Conservation (phyloP, 2,329 filamentous ascomycete genomes). For the Cladorrhinum sp. region DNA sequence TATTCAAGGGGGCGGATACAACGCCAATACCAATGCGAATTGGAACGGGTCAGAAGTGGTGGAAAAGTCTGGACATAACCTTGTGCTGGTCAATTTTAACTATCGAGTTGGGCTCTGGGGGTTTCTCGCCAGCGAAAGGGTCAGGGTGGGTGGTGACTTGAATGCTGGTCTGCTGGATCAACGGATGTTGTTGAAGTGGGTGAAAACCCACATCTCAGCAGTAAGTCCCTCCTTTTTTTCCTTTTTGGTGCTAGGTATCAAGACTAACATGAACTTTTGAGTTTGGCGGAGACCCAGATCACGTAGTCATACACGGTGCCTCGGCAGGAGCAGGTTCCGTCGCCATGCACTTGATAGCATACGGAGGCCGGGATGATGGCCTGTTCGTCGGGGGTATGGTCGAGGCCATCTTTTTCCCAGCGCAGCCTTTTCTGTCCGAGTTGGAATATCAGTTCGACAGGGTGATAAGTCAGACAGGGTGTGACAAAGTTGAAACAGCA, state of each 20-base stretch:
- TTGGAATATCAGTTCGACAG: slow-evolving; percentile 48
- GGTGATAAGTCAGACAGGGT: slow-evolving; percentile 36
- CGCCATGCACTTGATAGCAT: slow-evolving; percentile 47
- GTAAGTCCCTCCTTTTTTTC: slow-evolving; percentile 27
- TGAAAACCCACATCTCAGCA: slow-evolving; percentile 54
- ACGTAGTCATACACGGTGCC: slow-evolving; percentile 60
- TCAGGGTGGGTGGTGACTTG: slow-evolving; percentile 53
- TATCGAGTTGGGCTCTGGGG: slow-evolving; percentile 62
- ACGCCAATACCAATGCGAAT: slow-evolving; percentile 46
- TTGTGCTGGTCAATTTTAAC: slow-evolving; percentile 60
- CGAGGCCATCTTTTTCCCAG: slow-evolving; percentile 50
- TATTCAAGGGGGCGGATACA: slow-evolving; percentile 48
- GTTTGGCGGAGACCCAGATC: slow-evolving; percentile 57
- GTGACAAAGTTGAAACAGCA: slow-evolving; percentile 26
- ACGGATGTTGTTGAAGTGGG: slow-evolving; percentile 58
- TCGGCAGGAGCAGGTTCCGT: slow-evolving; percentile 61
- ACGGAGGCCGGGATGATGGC: slow-evolving; percentile 42
- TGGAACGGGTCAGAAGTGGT: slow-evolving; percentile 50
- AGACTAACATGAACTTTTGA: slow-evolving; percentile 17
- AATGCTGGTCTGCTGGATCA: slow-evolving; percentile 66
- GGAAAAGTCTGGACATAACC: slow-evolving; percentile 40
- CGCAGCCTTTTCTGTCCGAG: slow-evolving; percentile 42
- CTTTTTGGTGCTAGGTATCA: not conserved
- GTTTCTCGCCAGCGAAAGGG: slow-evolving; percentile 57
- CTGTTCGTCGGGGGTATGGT: slow-evolving; percentile 47